A percentile compares a stretch with the other conserved stretches of the same genome.
Evolutionary conservation across 371 early-diverging fungal genomes (phyloP).

Genomic region (Mortierella sp.): DNA sequence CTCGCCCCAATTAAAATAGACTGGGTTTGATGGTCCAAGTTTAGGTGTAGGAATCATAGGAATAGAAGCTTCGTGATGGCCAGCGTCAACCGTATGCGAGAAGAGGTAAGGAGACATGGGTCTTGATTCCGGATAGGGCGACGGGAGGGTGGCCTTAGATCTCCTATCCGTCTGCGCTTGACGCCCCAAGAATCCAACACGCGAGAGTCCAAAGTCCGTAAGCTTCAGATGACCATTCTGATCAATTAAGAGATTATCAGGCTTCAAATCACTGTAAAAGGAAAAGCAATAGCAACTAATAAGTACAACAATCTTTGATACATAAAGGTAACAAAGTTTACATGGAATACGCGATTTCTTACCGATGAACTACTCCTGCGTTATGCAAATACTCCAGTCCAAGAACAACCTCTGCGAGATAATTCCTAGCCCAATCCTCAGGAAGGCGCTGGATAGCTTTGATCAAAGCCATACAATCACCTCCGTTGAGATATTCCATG

Average conservation of each 20-base stretch:
- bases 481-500: constrained; percentile 97
- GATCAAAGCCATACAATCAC: constrained; percentile 94
- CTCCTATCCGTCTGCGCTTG: constrained; percentile 74
- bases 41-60: constrained; percentile 57
- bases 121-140: constrained; percentile 41
- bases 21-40: constrained; percentile 49
- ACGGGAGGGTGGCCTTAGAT: constrained; percentile 31
- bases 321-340: neutral
- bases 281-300: neutral
- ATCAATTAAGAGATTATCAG: constrained; percentile 93
- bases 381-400: constrained; percentile 94
- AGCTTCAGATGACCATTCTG: constrained; percentile 93
- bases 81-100: constrained; percentile 40
- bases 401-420: constrained; percentile 93
- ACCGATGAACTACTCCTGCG: constrained; percentile 88
- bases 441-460: constrained; percentile 89
- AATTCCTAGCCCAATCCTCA: constrained; percentile 94
- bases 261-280: constrained; percentile 80
- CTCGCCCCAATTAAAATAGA: constrained; percentile 52
- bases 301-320: neutral
- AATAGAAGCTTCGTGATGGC: constrained; percentile 32
- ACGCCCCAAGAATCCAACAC: constrained; percentile 87
- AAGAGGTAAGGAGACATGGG: constrained; percentile 55
- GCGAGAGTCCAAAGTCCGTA: constrained; percentile 95
- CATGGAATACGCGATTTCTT: constrained; percentile 32